Base-by-base conservation (phyloP, 371 early-diverging fungal genomes). In the Rhizopus delemar region DNA sequence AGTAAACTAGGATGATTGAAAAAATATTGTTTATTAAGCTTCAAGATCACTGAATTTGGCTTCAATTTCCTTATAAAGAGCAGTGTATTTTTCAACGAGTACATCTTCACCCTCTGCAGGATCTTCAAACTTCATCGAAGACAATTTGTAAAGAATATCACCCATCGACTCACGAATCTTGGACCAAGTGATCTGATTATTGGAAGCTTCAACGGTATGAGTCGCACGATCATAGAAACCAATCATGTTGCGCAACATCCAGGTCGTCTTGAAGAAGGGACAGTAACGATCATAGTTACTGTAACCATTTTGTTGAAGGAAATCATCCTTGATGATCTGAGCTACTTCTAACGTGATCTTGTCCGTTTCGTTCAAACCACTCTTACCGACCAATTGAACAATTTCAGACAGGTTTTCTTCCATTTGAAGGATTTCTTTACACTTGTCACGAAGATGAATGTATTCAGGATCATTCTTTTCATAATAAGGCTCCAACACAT, bases 261-360 rank as follows among this genome's bases (percentile, higher is more conserved):
- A 92, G n/a, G 93, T 93, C 1, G 99, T 99, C 88, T 88, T 88
- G 86, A 92, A 96, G 90, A 99, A 99, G 34, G 99, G 99, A 78
- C 99, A 99, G 88, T 92, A 99, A 54, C 95, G 94, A 78, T 99
- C 99, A 73, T 99, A 99, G 65, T 83, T 82, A 54, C 99, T 99
- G 86, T 99, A 99, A 41, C 99, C 99, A 80, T 99, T 99, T 78
- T 99, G 99, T 82, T 99, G 99, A 81, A 99, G 84, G 82, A 99
- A 99, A 78, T 99, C 99, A 73, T 99, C 99, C 88, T 99, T 99
- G 73, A 99, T 95, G 63, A 99, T 81, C 71, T 94, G 94, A 55
- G 99, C 96, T 46, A 99, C 86, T 66, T 99, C 99, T 56, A 99
- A 84, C n/a, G 97, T 97, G 71, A 99, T 95, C 89, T 99, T 99